A percentile compares a stretch with the other conserved stretches of the same genome.
phyloP scores from a whole-genome alignment of 148 eudicot species.

The Silene conica region DNA sequence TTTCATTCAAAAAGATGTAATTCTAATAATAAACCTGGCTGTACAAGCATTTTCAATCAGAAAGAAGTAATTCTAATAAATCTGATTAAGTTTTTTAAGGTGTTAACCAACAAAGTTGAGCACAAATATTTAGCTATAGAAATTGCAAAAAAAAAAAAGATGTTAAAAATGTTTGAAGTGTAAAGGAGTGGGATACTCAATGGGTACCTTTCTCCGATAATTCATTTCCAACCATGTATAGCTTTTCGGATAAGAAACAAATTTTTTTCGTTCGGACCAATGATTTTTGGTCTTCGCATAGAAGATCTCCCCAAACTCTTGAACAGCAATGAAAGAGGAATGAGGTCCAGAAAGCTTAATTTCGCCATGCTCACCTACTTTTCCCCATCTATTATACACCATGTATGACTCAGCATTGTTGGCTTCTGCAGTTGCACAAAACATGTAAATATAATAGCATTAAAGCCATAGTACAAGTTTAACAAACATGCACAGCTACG shows the following conservation, averaged over 20 bases:
- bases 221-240: constrained; percentile 16
- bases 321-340: constrained; percentile 11
- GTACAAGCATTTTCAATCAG: background rate
- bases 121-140: background rate
- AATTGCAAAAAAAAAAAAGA: background rate
- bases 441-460: background rate
- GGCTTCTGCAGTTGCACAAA: constrained; percentile 13
- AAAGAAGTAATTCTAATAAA: background rate
- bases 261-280: constrained; percentile 1
- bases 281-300: constrained; percentile 12
- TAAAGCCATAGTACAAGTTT: background rate
- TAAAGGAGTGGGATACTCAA: background rate
- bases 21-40: background rate
- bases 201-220: constrained; percentile 11
- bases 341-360: constrained; percentile 15
- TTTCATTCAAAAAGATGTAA: background rate
- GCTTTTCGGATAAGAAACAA: constrained; percentile 16
- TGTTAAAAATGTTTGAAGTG: background rate
- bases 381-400: constrained; percentile 19
- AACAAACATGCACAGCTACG: background rate
- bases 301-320: constrained; percentile 14
- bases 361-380: constrained; percentile 13
- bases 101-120: background rate
- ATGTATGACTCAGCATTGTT: background rate
- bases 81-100: background rate